Percentiles rank a stretch among this genome's conserved stretches.
phyloP scores from a whole-genome alignment of 75 land plant genomes.

The Chamaecyparis obtusa region DNA sequence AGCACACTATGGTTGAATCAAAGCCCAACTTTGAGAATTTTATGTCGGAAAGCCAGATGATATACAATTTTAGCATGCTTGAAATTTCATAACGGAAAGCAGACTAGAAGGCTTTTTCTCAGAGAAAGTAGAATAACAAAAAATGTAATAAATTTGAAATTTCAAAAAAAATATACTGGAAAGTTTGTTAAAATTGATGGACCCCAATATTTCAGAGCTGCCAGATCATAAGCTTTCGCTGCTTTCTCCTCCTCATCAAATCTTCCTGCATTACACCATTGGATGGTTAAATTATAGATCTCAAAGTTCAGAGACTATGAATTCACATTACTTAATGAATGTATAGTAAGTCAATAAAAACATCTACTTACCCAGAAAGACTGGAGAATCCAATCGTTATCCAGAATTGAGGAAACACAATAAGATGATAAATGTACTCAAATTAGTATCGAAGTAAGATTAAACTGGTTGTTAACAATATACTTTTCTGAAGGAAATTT shows the following conservation, averaged over 20 bases:
- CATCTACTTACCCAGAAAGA: slow-evolving; percentile 17
- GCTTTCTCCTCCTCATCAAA: slow-evolving; percentile 23
- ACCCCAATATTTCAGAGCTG: slow-evolving; percentile 21
- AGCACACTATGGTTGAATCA: too few relatives aligned
- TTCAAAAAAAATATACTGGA: neutral
- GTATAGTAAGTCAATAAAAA: neutral
- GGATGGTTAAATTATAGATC: neutral
- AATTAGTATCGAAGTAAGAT: too few relatives aligned
- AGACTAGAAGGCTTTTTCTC: too few relatives aligned
- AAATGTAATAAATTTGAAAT: too few relatives aligned
- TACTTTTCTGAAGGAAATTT: too few relatives aligned
- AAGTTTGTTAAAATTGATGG: neutral
- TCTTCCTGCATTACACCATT: slow-evolving; percentile 12
- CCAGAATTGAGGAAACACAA: neutral
- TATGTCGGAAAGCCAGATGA: neutral
- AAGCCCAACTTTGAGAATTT: too few relatives aligned
- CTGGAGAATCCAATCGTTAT: neutral
- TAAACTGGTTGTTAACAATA: too few relatives aligned
- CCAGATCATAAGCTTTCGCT: slow-evolving; percentile 24
- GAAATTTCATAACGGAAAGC: too few relatives aligned
- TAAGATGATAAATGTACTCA: too few relatives aligned
- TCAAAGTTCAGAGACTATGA: neutral
- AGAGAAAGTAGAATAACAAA: too few relatives aligned
- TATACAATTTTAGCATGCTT: too few relatives aligned
- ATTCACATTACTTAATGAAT: neutral